Base-by-base conservation (phyloP, 2,329 filamentous ascomycete species). In the Colletotrichum abscissum region DNA sequence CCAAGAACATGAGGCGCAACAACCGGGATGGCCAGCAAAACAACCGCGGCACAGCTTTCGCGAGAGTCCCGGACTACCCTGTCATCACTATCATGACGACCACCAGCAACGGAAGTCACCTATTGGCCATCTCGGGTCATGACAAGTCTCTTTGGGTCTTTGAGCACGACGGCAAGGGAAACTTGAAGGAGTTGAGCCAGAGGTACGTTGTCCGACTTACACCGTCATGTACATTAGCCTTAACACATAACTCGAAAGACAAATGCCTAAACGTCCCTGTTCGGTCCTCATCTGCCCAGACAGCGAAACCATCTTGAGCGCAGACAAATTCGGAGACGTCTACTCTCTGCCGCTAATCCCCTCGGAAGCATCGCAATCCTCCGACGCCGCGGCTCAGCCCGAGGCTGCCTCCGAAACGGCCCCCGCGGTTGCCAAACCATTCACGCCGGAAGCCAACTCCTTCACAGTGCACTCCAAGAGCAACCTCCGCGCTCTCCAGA, bases 251-350 rank as follows among this genome's bases (percentile, higher is more conserved):
- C n/a, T 28, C n/a, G 56, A 49, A 73, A 96, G 95, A 82, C 85
- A 84, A 72, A 97, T 98, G 93, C 94, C 95, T 52, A 98, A 98
- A 85, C 92, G 95, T 46, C 95, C 95, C 14, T 96, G 92, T 80
- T 91, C 93, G 46, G 86, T 98, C 71, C 85, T 88, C 64, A 83
- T 98, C 65, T 91, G 93, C 8, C 85, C 90, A 52, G 92, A 95
- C 79, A 88, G 90, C 74, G 87, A 88, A 56, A 93, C 91, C 9
- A 94, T 99, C 75, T 84, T 98, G 71, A 92, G 91, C 74, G 96
- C 92, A 65, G 97, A 99, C 86, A 99, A 99, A 82, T 98, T 98
- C 79, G 97, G 97, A 76, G 97, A 99, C 81, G 96, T 98, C 74
- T 98, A 98, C 83, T 90, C 94, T 12, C 84, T 99, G 8, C 96